Evolutionary conservation across 441 rosid genomes (phyloP).

Genomic region (Brassica balearica): DNA sequence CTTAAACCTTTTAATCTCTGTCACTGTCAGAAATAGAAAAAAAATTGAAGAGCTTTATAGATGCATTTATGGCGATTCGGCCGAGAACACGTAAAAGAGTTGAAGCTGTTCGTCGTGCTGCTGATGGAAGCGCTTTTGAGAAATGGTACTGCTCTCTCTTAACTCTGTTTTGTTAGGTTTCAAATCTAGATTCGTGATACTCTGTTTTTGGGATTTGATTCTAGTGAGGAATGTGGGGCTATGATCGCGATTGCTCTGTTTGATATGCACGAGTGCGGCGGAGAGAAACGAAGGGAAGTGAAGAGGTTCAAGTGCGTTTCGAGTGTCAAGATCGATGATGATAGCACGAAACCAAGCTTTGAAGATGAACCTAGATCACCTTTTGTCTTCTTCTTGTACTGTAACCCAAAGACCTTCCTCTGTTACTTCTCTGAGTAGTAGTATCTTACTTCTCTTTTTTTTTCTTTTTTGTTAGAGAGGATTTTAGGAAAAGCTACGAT

Average conservation of each 20-base stretch:
- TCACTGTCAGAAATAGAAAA: conserved; percentile 39
- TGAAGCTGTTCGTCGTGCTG: conserved; percentile 65
- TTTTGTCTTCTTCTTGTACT: conserved; percentile 73
- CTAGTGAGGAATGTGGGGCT: conserved; percentile 60
- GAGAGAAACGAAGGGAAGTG: conserved; percentile 47
- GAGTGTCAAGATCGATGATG: conserved; percentile 33
- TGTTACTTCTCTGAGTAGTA: no score
- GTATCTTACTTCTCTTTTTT: no score
- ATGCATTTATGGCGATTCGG: conserved; percentile 60
- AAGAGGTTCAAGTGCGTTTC: conserved; percentile 66
- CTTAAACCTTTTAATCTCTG: conserved; percentile 5
- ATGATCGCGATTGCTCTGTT: conserved; percentile 62
- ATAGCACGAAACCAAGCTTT: conserved; percentile 31
- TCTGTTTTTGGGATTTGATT: conserved; percentile 22
- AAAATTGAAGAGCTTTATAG: conserved; percentile 39
- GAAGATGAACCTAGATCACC: conserved; percentile 74
- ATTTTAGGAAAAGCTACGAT: conserved; percentile 39
- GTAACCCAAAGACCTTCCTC: conserved; percentile 23
- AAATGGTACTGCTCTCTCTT: conserved; percentile 55
- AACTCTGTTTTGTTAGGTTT: no score
- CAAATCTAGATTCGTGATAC: conserved; percentile 11
- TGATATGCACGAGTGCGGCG: conserved; percentile 74
- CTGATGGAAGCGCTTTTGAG: conserved; percentile 76
- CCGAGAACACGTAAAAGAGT: conserved; percentile 71
- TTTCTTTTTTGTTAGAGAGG: conserved; percentile 58